phyloP scores from a whole-genome alignment of 176 grass and related monocot species.

The Hordeum marinum region DNA sequence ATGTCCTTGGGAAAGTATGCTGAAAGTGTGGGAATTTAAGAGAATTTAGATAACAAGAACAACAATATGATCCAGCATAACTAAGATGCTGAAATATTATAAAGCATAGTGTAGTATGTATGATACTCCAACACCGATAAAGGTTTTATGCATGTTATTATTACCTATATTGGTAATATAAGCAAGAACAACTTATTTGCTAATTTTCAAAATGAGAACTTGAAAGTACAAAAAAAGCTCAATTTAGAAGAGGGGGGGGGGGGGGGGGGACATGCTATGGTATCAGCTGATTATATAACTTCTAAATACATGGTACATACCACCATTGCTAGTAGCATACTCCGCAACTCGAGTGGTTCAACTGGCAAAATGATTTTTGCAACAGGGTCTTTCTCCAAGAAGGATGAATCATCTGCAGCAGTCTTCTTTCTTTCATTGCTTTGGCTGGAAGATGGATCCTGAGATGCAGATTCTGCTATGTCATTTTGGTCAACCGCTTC shows the following conservation, averaged over 20 bases:
- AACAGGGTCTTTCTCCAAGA: slow-evolving; percentile 52
- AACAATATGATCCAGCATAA: background rate
- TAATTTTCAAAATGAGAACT: background rate
- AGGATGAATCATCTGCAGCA: slow-evolving; percentile 34
- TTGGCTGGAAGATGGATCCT: slow-evolving; percentile 29
- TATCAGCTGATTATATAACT: background rate
- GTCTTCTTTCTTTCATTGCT: slow-evolving; percentile 33
- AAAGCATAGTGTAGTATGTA: background rate
- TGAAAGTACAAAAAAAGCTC: background rate
- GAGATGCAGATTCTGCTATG: slow-evolving; percentile 10
- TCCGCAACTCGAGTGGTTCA: slow-evolving; percentile 58
- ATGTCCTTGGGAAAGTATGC: slow-evolving; percentile 82
- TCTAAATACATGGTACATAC: slow-evolving; percentile 40
- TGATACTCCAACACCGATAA: background rate
- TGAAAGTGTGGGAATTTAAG: slow-evolving; percentile 28
- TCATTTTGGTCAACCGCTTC: slow-evolving; percentile 46
- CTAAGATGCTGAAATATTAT: background rate
- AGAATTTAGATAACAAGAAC: background rate
- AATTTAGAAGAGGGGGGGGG: too few relatives aligned
- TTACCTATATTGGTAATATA: background rate
- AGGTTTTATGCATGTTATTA: slow-evolving; percentile 1
- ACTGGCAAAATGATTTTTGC: slow-evolving; percentile 65
- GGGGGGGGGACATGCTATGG: background rate
- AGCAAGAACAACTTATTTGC: background rate
- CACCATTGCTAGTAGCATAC: slow-evolving; percentile 64